phyloP scores from a whole-genome alignment of 257 asterid genomes.

The Solanum lignicaule region DNA sequence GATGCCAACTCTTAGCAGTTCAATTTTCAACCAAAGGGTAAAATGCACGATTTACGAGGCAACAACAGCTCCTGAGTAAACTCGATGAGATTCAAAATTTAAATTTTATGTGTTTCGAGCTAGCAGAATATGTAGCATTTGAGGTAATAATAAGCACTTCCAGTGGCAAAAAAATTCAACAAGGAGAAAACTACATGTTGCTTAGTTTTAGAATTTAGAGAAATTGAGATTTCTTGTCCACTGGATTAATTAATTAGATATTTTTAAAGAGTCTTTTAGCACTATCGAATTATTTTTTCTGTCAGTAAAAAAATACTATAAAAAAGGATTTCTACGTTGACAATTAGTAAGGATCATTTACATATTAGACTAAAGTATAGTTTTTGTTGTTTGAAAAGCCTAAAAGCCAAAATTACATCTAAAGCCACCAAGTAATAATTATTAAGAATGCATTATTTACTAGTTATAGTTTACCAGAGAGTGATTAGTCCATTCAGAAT shows the following conservation, averaged over 20 bases:
- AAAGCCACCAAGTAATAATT: background rate
- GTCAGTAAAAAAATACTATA: background rate
- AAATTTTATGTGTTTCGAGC: background rate
- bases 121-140: background rate
- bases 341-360: background rate
- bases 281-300: background rate
- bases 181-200: background rate
- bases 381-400: background rate
- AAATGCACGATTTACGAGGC: slow-evolving; percentile 34
- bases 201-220: background rate
- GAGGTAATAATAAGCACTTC: background rate
- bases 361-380: background rate
- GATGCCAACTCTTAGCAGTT: slow-evolving; percentile 29
- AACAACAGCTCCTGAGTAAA: slow-evolving; percentile 9
- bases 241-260: background rate
- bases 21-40: slow-evolving; percentile 41
- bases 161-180: background rate
- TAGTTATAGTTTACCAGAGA: background rate
- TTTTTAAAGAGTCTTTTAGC: background rate
- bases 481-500: background rate
- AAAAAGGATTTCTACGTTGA: too few species aligned
- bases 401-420: background rate
- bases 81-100: background rate
- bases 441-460: background rate
- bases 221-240: background rate